These are phyloP conservation scores for Metarhizium sp. DNA, from an alignment of 2,329 filamentous ascomycete genomes.

Conservation along the genomic window DNA sequence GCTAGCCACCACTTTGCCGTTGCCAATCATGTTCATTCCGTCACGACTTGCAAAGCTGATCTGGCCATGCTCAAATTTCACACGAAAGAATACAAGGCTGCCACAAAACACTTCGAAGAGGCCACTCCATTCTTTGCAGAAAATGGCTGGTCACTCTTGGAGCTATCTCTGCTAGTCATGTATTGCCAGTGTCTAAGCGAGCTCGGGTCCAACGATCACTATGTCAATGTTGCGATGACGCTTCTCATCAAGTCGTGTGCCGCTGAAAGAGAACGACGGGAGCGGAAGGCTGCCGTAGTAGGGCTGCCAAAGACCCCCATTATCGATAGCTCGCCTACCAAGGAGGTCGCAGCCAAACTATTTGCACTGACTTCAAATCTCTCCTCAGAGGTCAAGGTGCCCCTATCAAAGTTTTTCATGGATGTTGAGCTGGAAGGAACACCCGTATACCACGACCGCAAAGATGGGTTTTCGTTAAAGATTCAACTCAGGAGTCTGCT, in stretches of 20 bases:
- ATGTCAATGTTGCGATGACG: slow-evolving; percentile 65
- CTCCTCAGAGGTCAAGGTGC: slow-evolving; percentile 52
- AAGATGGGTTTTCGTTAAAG: slow-evolving; percentile 65
- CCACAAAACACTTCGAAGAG: slow-evolving; percentile 68
- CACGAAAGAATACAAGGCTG: slow-evolving; percentile 61
- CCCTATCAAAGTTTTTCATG: slow-evolving; percentile 65
- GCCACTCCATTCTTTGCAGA: slow-evolving; percentile 73
- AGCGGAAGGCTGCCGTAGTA: slow-evolving; percentile 21
- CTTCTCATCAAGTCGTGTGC: slow-evolving; percentile 59
- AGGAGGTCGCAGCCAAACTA: slow-evolving; percentile 38
- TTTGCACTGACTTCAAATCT: slow-evolving; percentile 34
- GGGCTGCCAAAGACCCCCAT: slow-evolving; percentile 5
- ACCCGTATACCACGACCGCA: slow-evolving; percentile 58
- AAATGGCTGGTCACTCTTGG: slow-evolving; percentile 68
- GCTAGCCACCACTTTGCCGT: slow-evolving; percentile 75
- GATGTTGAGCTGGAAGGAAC: slow-evolving; percentile 57
- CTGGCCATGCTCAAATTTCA: slow-evolving; percentile 77
- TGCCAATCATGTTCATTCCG: slow-evolving; percentile 68
- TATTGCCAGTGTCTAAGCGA: slow-evolving; percentile 75
- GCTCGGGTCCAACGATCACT: slow-evolving; percentile 68
- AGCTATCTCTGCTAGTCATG: slow-evolving; percentile 76
- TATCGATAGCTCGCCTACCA: slow-evolving; percentile 29
- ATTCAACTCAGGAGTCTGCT: slow-evolving; percentile 64
- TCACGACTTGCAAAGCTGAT: slow-evolving; percentile 71
- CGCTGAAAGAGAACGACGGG: slow-evolving; percentile 39